These are phyloP conservation scores for Echria macrotheca DNA, from an alignment of 495 filamentous ascomycete genomes.

Conservation along the genomic window DNA sequence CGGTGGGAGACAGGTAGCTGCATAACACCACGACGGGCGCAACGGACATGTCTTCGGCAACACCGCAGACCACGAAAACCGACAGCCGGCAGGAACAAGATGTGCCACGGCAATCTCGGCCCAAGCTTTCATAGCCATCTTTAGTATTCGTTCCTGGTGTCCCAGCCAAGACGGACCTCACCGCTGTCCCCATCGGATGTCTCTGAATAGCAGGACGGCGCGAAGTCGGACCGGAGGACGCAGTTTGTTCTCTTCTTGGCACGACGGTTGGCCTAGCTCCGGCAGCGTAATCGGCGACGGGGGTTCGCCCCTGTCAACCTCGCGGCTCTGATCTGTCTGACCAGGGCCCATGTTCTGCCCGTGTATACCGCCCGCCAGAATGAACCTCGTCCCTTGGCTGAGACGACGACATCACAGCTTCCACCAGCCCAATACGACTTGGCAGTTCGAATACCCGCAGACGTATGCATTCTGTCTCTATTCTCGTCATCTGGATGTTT, in stretches of 20 bases:
- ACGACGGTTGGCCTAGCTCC: background rate
- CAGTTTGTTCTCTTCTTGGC: no score
- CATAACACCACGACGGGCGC: background rate
- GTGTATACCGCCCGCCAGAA: no score
- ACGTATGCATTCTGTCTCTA: no score
- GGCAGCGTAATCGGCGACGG: background rate
- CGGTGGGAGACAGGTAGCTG: background rate
- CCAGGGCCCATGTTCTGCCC: no score
- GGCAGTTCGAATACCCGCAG: no score
- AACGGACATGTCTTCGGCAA: no score
- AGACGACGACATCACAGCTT: no score
- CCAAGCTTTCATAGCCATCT: no score
- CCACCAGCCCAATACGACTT: no score
- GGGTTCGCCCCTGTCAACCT: background rate
- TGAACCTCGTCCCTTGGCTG: no score
- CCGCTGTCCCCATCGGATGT: background rate
- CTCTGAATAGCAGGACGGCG: background rate
- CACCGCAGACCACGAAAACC: background rate
- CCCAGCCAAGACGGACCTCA: background rate
- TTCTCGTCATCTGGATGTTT: no score
- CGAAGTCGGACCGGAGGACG: background rate
- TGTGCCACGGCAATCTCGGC: background rate
- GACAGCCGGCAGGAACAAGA: background rate
- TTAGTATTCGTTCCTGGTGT: background rate
- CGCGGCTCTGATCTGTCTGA: no score